A percentile compares a stretch with the other conserved stretches of the same genome.
Conservation (phyloP, 1,284 basidiomycete genomes). For the Vanrija sp. region DNA sequence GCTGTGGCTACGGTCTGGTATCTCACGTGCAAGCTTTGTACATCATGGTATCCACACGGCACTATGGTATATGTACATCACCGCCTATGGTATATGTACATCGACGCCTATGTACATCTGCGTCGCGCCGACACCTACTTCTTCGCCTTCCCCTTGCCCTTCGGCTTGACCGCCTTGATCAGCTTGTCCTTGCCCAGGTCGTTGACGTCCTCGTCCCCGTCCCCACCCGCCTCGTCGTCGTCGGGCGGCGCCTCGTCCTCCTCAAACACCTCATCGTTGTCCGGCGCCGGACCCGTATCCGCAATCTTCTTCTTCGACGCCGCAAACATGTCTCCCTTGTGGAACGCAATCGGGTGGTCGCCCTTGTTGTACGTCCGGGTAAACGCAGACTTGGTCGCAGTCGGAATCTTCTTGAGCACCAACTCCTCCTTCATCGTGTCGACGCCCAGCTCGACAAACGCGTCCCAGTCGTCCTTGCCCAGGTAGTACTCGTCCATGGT, state of each 20-base stretch:
- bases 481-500: slow-evolving; percentile 93
- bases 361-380: slow-evolving; percentile 83
- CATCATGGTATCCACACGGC: too few relatives aligned
- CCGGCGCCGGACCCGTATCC: slow-evolving; percentile 64
- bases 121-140: slow-evolving; percentile 3
- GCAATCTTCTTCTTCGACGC: slow-evolving; percentile 67
- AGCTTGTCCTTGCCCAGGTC: slow-evolving; percentile 56
- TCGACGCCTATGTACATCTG: not conserved
- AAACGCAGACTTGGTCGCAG: slow-evolving; percentile 75
- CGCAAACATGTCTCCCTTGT: slow-evolving; percentile 74
- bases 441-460: slow-evolving; percentile 86
- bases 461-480: slow-evolving; percentile 92
- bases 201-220: slow-evolving; percentile 46
- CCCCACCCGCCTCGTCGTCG: slow-evolving; percentile 50
- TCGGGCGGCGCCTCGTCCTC: slow-evolving; percentile 42
- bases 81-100: not conserved
- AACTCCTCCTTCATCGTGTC: slow-evolving; percentile 69
- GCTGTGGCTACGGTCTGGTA: too few relatives aligned
- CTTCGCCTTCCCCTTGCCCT: slow-evolving; percentile 22
- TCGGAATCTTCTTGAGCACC: slow-evolving; percentile 76
- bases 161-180: slow-evolving; percentile 54
- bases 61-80: too few relatives aligned
- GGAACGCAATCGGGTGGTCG: slow-evolving; percentile 87
- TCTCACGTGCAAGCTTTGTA: too few relatives aligned
- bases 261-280: slow-evolving; percentile 81